Base-by-base conservation (phyloP, 805 yeast genomes). In the Zygotorulaspora chibaensis region DNA sequence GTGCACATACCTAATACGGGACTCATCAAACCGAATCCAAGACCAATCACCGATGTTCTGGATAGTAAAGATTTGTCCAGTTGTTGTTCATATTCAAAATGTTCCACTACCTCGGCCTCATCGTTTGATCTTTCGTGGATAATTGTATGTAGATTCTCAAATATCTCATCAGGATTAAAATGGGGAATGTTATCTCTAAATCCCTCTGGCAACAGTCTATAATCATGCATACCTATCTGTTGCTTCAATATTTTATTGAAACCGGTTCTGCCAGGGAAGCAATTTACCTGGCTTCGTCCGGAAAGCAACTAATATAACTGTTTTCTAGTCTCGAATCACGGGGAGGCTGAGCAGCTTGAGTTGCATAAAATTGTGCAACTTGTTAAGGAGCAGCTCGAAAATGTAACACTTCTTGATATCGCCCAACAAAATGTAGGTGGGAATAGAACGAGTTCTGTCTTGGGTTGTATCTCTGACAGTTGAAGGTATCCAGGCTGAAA, bases 11-110 rank as follows among this genome's bases (percentile, higher is more conserved):
- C 89, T 55, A 84, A 74, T 0, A 90, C 91, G 0, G 87, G 90
- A 35, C 87, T 86, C 90, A 86, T 84, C 27, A 86, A 66, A 1
- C 89, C 80, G 60, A 86, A 84, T 0, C 93, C 91, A 18, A 86
- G 67, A 3, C 93, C 95, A 17, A 86, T 77, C 37, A 86, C 79
- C 0, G 90, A 82, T 1, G 80, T 70, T 9, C 83, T 81, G 0
- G 87, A 81, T 45, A 85, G 71, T 29, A 64, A 47, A 50, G 83
- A 80, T 54, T 87, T 73, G 48, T 79, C 80, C 48, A 86, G 67
- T 38, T 81, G 85, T 59, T 83, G 89, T 53, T 83, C 82, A 61
- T 86, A 85, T 45, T 79, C 78, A 70, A 85, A 83, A 55, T 81
- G 84, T 52, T 84, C 89, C 11, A 83, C 79, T 8, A 75, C 75